These are phyloP conservation scores for Aspergillus sp. DNA, from an alignment of 2,329 filamentous ascomycete species.

Conservation along the genomic window DNA sequence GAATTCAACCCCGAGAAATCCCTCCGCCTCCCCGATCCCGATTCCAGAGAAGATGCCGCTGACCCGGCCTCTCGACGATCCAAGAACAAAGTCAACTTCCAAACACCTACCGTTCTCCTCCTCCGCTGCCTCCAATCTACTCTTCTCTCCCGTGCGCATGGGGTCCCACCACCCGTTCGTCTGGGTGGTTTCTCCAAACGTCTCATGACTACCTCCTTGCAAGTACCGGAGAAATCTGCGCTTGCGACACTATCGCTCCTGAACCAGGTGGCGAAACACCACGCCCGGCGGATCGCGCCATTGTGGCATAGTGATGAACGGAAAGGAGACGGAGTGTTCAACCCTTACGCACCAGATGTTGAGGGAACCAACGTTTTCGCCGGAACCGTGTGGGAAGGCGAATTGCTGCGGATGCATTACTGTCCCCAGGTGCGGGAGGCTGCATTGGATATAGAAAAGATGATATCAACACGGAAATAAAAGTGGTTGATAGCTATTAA, in stretches of 20 bases:
- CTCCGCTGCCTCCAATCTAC: constrained; percentile 79
- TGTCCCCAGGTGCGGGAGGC: constrained; percentile 80
- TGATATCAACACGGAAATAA: constrained; percentile 38
- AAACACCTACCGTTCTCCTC: constrained; percentile 89
- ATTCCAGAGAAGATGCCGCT: constrained; percentile 39
- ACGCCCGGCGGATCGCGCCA: constrained; percentile 75
- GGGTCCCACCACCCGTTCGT: constrained; percentile 70
- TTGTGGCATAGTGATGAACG: constrained; percentile 94
- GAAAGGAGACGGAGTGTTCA: constrained; percentile 82
- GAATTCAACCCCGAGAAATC: constrained; percentile 72
- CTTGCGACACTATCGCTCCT: constrained; percentile 75
- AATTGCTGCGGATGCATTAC: constrained; percentile 79
- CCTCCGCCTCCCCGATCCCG: constrained; percentile 64
- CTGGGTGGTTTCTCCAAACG: constrained; percentile 94
- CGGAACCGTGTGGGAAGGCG: constrained; percentile 87
- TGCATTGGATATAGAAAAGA: constrained; percentile 64
- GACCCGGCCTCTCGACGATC: constrained; percentile 32
- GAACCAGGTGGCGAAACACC: constrained; percentile 71
- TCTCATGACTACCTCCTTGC: constrained; percentile 73
- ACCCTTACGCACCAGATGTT: constrained; percentile 65
- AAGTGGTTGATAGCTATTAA: background rate
- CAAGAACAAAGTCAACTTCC: constrained; percentile 79
- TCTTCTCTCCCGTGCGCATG: constrained; percentile 72
- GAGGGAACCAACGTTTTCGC: constrained; percentile 90
- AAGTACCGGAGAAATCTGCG: constrained; percentile 84